Percentiles rank a stretch among this genome's conserved stretches.
These are phyloP conservation scores for Meripilus lineatus DNA, from an alignment of 1,284 basidiomycete genomes.

Conservation along the genomic window DNA sequence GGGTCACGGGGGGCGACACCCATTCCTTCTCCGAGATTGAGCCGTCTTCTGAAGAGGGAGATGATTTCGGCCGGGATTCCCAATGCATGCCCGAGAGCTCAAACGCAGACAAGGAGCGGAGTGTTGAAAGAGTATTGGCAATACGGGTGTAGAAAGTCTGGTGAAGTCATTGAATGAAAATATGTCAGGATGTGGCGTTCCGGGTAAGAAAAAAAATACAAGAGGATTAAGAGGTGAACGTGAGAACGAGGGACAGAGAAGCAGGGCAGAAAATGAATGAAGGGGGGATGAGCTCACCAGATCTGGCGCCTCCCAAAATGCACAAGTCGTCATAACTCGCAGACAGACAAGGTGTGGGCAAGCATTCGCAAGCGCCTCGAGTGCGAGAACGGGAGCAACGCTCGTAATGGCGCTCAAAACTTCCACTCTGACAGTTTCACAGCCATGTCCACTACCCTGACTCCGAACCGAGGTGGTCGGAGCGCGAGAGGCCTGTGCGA, in stretches of 20 bases:
- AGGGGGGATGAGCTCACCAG: conserved; percentile 18
- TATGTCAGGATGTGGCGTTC: neutral
- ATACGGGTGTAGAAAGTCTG: conserved; percentile 63
- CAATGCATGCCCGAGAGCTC: conserved; percentile 73
- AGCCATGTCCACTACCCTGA: conserved; percentile 7
- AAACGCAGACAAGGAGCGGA: conserved; percentile 54
- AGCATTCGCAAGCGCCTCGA: conserved; percentile 28
- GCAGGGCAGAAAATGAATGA: too few relatives aligned
- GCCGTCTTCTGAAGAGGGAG: conserved; percentile 4
- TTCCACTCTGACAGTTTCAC: conserved; percentile 15
- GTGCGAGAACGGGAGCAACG: conserved; percentile 26
- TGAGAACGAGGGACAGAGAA: too few relatives aligned
- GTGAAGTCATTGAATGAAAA: neutral
- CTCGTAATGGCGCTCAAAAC: conserved; percentile 33
- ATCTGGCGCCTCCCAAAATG: conserved; percentile 28
- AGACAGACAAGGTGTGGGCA: conserved; percentile 30
- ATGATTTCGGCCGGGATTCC: conserved; percentile 29
- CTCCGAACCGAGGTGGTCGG: conserved; percentile 37
- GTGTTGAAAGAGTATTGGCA: conserved; percentile 46
- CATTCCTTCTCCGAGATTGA: conserved; percentile 23
- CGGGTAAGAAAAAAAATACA: conserved; percentile 10
- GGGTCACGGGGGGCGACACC: conserved; percentile 27
- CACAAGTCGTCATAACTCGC: conserved; percentile 30
- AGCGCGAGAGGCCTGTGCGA: conserved; percentile 31
- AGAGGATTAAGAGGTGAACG: conserved; percentile 12